A percentile compares a stretch with the other conserved stretches of the same genome.
These are phyloP conservation scores for Botrytis fragariae DNA, from an alignment of 2,329 filamentous ascomycete species.

Conservation along the genomic window DNA sequence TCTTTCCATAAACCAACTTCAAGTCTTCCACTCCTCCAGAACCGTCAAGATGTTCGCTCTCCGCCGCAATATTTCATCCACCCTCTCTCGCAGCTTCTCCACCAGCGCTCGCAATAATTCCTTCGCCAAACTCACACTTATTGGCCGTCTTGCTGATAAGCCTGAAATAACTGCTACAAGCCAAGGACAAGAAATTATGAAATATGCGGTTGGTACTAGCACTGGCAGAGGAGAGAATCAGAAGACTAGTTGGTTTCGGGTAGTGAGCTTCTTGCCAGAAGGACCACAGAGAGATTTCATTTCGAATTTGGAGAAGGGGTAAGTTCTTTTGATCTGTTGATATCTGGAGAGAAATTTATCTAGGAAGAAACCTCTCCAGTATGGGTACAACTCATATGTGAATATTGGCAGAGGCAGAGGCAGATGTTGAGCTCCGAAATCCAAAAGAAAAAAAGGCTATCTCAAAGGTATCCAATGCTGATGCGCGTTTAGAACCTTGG, in stretches of 20 bases:
- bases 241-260: conserved; percentile 80
- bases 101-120: conserved; percentile 52
- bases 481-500: conserved; percentile 57
- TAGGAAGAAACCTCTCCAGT: no score
- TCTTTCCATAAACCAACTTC: background rate
- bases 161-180: conserved; percentile 73
- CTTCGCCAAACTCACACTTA: conserved; percentile 77
- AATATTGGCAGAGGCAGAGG: background rate
- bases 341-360: background rate
- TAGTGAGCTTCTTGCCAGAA: conserved; percentile 69
- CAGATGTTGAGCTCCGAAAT: background rate
- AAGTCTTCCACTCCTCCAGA: background rate
- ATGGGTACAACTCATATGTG: background rate
- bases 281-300: conserved; percentile 70
- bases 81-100: conserved; percentile 69
- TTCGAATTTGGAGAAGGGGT: conserved; percentile 80
- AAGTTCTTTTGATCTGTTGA: conserved; percentile 42
- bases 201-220: conserved; percentile 72
- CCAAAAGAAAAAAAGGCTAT: background rate
- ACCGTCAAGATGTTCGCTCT: conserved; percentile 33
- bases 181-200: conserved; percentile 70
- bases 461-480: conserved; percentile 14
- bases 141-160: conserved; percentile 77
- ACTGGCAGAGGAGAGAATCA: conserved; percentile 65
- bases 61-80: conserved; percentile 43